A percentile compares a stretch with the other conserved stretches of the same genome.
Conservation (phyloP, 805 yeast genomes). For the Suhomyces sp. region DNA sequence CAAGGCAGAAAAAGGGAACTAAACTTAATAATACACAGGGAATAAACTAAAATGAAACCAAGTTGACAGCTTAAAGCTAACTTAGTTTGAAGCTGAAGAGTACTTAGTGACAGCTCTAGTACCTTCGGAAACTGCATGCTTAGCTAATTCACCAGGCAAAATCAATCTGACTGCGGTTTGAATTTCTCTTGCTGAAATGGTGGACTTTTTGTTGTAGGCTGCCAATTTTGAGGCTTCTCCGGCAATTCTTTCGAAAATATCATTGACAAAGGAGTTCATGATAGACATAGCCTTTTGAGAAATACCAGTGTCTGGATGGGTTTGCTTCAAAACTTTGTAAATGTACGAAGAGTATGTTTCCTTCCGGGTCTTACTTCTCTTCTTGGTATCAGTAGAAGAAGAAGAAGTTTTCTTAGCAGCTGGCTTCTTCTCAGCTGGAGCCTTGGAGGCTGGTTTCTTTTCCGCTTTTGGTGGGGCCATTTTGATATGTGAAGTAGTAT, state of each 20-base stretch:
- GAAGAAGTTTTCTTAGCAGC: constrained; percentile 39
- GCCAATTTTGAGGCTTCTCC: constrained; percentile 40
- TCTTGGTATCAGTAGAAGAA: constrained; percentile 30
- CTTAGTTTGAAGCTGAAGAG: constrained; percentile 38
- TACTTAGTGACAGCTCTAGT: constrained; percentile 41
- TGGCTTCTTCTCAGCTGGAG: constrained; percentile 42
- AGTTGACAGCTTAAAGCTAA: constrained; percentile 6
- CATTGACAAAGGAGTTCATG: constrained; percentile 40
- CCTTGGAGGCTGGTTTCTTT: constrained; percentile 41
- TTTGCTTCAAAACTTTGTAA: constrained; percentile 40
- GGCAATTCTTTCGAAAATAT: constrained; percentile 38
- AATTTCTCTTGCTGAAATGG: constrained; percentile 40
- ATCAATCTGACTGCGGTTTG: constrained; percentile 40
- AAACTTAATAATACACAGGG: constrained; percentile 15
- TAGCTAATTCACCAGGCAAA: constrained; percentile 41
- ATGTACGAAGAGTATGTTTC: constrained; percentile 39
- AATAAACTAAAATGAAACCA: constrained; percentile 8
- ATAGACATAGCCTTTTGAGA: constrained; percentile 41
- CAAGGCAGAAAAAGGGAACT: constrained; percentile 6
- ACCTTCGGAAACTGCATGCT: constrained; percentile 42
- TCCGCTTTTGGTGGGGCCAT: constrained; percentile 39
- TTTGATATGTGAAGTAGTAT: constrained; percentile 11
- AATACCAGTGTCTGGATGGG: constrained; percentile 41
- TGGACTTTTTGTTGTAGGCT: constrained; percentile 40
- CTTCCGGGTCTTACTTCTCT: constrained; percentile 39